phyloP scores from a whole-genome alignment of 495 filamentous ascomycete species.

The Tuber brumale region DNA sequence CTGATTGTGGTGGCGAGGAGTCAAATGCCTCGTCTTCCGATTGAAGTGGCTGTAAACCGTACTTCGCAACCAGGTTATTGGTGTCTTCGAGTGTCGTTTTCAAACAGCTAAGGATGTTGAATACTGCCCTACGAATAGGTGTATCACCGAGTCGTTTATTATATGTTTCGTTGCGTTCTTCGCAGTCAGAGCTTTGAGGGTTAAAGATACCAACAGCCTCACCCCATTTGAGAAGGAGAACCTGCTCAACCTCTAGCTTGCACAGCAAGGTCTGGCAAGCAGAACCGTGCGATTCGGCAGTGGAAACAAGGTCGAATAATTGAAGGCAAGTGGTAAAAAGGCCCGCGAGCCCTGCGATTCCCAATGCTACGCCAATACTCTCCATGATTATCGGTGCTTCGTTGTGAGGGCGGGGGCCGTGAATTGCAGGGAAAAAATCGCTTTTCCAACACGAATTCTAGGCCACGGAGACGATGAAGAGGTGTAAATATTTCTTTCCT shows the following conservation, averaged over 20 bases:
- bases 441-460: not conserved
- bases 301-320: constrained; percentile 8
- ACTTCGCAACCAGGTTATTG: not conserved
- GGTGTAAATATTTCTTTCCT: constrained; percentile 2
- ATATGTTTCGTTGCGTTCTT: not conserved
- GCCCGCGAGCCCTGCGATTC: constrained; percentile 6
- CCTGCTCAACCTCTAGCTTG: constrained; percentile 12
- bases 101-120: constrained; percentile 7
- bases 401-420: not conserved
- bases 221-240: constrained; percentile 16
- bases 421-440: not conserved
- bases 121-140: not conserved
- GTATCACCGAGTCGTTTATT: constrained; percentile 3
- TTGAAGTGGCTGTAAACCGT: not conserved
- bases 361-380: constrained; percentile 6
- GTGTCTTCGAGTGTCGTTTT: constrained; percentile 10
- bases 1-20: not conserved
- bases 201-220: constrained; percentile 13
- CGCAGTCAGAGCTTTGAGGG: constrained; percentile 5
- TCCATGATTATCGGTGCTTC: constrained; percentile 3
- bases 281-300: not conserved
- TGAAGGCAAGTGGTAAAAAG: constrained; percentile 10
- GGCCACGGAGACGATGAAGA: not conserved
- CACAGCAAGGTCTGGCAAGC: constrained; percentile 7
- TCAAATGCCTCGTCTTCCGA: not conserved